Evolutionary conservation across 2,329 filamentous ascomycete genomes (phyloP).

Genomic region (Celoporthe dispersa): DNA sequence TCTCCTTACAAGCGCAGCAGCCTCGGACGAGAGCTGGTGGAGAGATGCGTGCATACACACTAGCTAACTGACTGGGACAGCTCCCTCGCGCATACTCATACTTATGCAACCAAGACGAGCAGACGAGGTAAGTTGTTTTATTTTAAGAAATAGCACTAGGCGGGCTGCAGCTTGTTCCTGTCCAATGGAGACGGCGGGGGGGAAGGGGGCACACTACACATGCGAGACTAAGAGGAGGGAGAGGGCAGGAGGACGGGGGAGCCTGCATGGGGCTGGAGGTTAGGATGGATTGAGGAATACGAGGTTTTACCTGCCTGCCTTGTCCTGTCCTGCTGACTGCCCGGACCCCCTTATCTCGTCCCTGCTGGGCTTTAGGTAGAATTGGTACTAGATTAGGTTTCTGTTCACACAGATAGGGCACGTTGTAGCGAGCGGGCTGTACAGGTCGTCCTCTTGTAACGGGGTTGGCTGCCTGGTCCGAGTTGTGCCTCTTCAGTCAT

Average conservation of each 20-base stretch:
- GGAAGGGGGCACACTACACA: background rate
- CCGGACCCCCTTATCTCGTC: background rate
- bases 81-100: background rate
- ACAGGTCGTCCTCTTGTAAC: background rate
- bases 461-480: background rate
- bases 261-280: background rate
- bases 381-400: background rate
- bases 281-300: background rate
- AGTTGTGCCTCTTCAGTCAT: background rate
- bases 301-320: background rate
- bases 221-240: background rate
- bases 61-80: background rate
- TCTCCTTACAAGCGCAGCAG: background rate
- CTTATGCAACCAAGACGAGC: background rate
- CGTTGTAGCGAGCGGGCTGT: background rate
- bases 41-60: background rate
- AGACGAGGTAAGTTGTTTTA: background rate
- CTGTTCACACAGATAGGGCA: background rate
- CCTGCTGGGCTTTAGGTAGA: background rate
- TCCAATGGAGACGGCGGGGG: background rate
- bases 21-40: background rate
- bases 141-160: background rate
- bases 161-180: background rate
- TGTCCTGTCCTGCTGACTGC: background rate
- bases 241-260: too few species aligned